Base-by-base conservation (phyloP, 768 basidiomycete genomes). In the Amyloporia xantha region DNA sequence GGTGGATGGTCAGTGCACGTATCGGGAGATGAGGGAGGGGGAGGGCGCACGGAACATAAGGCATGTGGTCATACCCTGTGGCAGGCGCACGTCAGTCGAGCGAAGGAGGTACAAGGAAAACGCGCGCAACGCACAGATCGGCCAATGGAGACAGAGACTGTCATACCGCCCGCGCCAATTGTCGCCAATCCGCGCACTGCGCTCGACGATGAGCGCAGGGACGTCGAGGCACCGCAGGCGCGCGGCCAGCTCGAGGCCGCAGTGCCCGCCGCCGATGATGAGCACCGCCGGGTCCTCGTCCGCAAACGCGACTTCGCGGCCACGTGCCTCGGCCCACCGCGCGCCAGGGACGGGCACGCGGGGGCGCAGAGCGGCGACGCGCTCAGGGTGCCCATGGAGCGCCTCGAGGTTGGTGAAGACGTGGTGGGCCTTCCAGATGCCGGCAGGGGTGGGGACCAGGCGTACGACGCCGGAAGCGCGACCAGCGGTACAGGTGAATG, bases 81-180 rank as follows among this genome's bases (percentile, higher is more conserved):
- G 10, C 11, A 27, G 1, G 9, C 36, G 11, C 5, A 41, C 19
- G 5, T 13, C 10, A 27, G 2, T n/a, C 41, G 42, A 2, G 17
- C 7, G 4, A 26, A n/a, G n/a, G n/a, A n/a, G n/a, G 24, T 4
- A 40, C 13, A 5, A 28, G 12, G 25, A 38, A 1, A 26, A 15
- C 12, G 3, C 12, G 26, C 2, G n/a, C 5, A 13, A 72, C 80
- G 68, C 56, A 81, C 82, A 83, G 50, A 83, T 77, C n/a, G 79
- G 74, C 60, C 82, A 79, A 58, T 87, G 84, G 25, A 86, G 64
- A 41, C 79, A 82, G 28, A 86, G 64, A 10, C 80, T 74, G 45
- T 83, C 76, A 59, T 88, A 87, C 28, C 86, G 70, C 27, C 73
- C 68, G 49, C 83, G 67, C 84, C 83, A 86, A 39, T 75, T 76